phyloP scores from a whole-genome alignment of 441 rosid genomes.

The Populus hybrid region DNA sequence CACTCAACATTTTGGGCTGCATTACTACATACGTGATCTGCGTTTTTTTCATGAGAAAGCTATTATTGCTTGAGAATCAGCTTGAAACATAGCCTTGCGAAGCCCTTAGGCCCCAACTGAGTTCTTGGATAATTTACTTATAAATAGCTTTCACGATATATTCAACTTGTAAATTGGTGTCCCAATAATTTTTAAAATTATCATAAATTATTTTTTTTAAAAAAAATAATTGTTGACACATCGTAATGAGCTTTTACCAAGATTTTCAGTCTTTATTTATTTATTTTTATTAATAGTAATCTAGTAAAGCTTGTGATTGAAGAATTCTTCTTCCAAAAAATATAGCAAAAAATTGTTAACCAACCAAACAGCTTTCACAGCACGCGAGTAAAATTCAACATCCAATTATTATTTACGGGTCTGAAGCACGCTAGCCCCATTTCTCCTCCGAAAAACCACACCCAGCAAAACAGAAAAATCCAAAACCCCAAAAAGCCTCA shows the following conservation, averaged over 20 bases:
- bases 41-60: too few relatives aligned
- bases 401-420: too few relatives aligned
- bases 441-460: neutral
- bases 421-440: neutral
- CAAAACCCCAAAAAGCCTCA: neutral
- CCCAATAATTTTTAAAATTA: too few relatives aligned
- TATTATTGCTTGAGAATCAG: too few relatives aligned
- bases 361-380: too few relatives aligned
- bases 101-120: neutral
- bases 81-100: too few relatives aligned
- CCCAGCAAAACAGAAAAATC: neutral
- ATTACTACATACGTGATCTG: too few relatives aligned
- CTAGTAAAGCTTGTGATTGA: neutral
- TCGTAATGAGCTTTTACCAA: neutral
- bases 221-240: neutral
- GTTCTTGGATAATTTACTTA: neutral
- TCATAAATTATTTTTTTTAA: too few relatives aligned
- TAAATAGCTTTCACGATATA: neutral
- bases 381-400: too few relatives aligned
- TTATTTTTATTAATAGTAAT: too few relatives aligned
- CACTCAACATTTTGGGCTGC: too few relatives aligned
- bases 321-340: neutral
- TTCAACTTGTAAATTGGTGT: neutral
- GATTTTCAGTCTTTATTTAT: too few relatives aligned
- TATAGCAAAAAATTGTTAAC: neutral